Conservation (phyloP, 1,284 basidiomycete genomes). For the Irpex lacteus region DNA sequence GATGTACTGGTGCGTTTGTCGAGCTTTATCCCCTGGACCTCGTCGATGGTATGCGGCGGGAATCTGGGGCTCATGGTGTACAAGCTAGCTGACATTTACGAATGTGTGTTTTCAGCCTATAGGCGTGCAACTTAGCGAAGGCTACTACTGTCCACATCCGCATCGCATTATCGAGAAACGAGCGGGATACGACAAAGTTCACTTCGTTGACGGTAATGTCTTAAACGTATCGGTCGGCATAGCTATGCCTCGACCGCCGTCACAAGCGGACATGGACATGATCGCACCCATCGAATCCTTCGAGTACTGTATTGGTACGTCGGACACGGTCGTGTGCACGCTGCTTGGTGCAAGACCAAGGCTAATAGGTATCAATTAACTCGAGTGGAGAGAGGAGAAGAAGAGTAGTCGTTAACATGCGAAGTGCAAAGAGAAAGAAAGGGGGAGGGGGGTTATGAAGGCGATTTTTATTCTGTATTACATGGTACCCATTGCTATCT, state of each 20-base stretch:
- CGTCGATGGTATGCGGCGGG: not conserved
- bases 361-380: constrained; percentile 13
- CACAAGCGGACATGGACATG: not conserved
- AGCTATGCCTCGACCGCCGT: constrained; percentile 7
- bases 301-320: constrained; percentile 15
- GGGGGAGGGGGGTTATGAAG: not conserved
- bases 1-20: constrained; percentile 8
- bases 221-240: constrained; percentile 8
- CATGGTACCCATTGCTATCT: not conserved
- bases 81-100: not conserved
- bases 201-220: constrained; percentile 11
- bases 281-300: constrained; percentile 3
- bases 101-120: not conserved
- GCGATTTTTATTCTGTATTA: not conserved
- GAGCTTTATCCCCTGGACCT: not conserved
- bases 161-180: constrained; percentile 9
- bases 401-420: not conserved
- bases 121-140: not conserved
- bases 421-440: too few species aligned
- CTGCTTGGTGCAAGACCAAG: constrained; percentile 9
- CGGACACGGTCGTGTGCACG: constrained; percentile 12
- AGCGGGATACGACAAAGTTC: constrained; percentile 5
- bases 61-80: too few species aligned
- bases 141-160: constrained; percentile 4
- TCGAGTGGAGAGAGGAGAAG: not conserved